A percentile compares a stretch with the other conserved stretches of the same genome.
Evolutionary conservation across 345 rosid species (phyloP).

Genomic region (Kandelia obovata): DNA sequence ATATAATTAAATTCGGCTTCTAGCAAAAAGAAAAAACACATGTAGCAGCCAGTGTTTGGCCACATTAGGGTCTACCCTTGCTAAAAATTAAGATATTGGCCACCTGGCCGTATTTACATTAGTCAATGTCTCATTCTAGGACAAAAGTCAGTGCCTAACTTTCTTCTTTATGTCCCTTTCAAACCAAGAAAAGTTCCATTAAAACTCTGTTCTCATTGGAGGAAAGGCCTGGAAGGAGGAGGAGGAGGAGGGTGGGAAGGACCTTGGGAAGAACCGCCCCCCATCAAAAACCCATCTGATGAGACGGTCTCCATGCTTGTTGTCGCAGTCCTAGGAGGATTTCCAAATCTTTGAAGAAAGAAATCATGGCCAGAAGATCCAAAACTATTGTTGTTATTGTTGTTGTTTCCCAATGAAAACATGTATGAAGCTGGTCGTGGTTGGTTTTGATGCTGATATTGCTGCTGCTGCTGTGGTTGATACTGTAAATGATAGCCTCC

Average conservation of each 20-base stretch:
- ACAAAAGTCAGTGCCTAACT: constrained; percentile 35
- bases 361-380: constrained; percentile 7
- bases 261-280: constrained; percentile 17
- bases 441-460: constrained; percentile 28
- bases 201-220: constrained; percentile 36
- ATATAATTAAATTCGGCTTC: not conserved
- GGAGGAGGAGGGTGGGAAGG: not conserved
- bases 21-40: not conserved
- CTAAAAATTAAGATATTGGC: not conserved
- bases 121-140: constrained; percentile 21
- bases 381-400: constrained; percentile 7
- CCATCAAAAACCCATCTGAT: constrained; percentile 21
- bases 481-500: constrained; percentile 31
- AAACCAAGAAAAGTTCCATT: constrained; percentile 32
- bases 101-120: constrained; percentile 17
- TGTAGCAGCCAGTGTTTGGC: constrained; percentile 13
- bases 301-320: constrained; percentile 14
- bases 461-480: constrained; percentile 14
- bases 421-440: constrained; percentile 14
- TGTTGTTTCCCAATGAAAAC: constrained; percentile 36
- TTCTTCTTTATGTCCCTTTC: constrained; percentile 30
- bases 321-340: constrained; percentile 13
- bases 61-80: not conserved
- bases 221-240: constrained; percentile 12
- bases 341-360: constrained; percentile 33